phyloP scores from a whole-genome alignment of 768 basidiomycete genomes.

The Lanmaoa pseudosensibilis region DNA sequence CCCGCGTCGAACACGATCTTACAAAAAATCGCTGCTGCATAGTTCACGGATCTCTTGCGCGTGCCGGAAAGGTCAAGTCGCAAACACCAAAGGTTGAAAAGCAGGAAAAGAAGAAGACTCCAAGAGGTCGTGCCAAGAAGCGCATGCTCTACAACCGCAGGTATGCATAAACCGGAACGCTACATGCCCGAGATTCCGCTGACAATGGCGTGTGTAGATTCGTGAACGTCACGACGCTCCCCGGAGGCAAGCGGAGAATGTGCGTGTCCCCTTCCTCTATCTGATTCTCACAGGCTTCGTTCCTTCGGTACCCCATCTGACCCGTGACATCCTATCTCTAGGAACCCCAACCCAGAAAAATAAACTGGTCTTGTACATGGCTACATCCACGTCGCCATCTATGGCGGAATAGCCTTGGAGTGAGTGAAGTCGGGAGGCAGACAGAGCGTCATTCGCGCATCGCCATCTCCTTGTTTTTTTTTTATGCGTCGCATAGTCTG shows the following conservation, averaged over 20 bases:
- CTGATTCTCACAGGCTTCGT: constrained; percentile 78
- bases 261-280: constrained; percentile 51
- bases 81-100: constrained; percentile 97
- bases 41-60: constrained; percentile 99
- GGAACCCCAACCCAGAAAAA: constrained; percentile 34
- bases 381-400: constrained; percentile 11
- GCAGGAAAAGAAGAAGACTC: constrained; percentile 99
- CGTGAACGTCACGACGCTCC: constrained; percentile 89
- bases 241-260: constrained; percentile 95
- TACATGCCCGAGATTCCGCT: background rate
- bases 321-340: background rate
- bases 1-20: background rate
- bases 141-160: constrained; percentile 90
- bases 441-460: constrained; percentile 4
- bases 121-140: constrained; percentile 98
- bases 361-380: constrained; percentile 12
- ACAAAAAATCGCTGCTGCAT: background rate
- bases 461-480: constrained; percentile 6
- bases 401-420: constrained; percentile 19
- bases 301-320: constrained; percentile 41
- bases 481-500: constrained; percentile 14
- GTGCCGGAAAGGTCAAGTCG: constrained; percentile 99
- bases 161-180: constrained; percentile 42
- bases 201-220: constrained; percentile 49
- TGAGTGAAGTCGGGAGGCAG: constrained; percentile 5